These are phyloP conservation scores for Austroboletus olivaceoglutinosus DNA, from an alignment of 1,284 basidiomycete species.

Conservation along the genomic window DNA sequence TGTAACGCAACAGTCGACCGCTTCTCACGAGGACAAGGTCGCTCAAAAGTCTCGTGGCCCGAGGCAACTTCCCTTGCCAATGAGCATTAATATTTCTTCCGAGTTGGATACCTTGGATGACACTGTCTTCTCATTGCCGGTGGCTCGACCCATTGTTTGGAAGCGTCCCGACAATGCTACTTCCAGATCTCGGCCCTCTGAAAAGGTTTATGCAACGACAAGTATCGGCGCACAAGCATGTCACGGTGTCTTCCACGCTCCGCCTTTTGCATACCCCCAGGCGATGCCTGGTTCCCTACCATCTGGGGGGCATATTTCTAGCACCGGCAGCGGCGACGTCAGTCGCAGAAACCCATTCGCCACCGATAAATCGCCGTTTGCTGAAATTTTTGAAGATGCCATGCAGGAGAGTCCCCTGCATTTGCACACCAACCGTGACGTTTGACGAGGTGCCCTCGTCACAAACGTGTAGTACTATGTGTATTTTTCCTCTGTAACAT, in stretches of 20 bases:
- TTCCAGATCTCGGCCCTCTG: background rate
- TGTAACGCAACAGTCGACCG: background rate
- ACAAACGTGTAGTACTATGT: background rate
- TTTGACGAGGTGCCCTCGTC: background rate
- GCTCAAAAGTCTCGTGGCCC: background rate
- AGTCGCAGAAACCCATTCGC: background rate
- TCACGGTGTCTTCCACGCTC: constrained; percentile 19
- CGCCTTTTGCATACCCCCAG: constrained; percentile 27
- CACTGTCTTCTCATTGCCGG: background rate
- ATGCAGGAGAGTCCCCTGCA: too few species aligned
- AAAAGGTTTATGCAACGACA: background rate
- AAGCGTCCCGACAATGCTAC: background rate
- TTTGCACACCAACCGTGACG: too few species aligned
- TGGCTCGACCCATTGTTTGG: background rate
- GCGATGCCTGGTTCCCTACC: constrained; percentile 31
- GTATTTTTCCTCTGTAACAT: too few species aligned
- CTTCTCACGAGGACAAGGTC: constrained; percentile 2
- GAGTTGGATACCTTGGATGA: background rate
- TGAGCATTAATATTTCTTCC: background rate
- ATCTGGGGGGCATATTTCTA: background rate
- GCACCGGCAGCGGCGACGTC: too few species aligned
- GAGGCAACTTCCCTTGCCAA: constrained; percentile 3
- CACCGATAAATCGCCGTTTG: too few species aligned
- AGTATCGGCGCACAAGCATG: background rate
- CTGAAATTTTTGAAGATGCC: too few species aligned